Evolutionary conservation across 1,284 basidiomycete species (phyloP), one percentile per base, ranked within the genome.

Genomic region (Ceratobasidium sp.): DNA sequence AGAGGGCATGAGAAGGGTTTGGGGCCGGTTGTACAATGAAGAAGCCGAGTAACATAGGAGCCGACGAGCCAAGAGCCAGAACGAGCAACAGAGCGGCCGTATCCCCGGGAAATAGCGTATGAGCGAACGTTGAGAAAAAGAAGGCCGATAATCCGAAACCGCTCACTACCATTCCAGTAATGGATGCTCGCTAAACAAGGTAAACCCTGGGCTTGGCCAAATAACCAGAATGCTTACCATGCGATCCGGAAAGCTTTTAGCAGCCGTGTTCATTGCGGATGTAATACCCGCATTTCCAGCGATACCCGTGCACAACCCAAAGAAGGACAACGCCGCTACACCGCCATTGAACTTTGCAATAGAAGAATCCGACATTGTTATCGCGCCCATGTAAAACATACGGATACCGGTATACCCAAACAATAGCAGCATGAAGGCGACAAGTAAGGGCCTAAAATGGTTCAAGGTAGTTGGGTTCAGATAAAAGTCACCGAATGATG

Each of bases 141-240:
- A 95, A 95, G 0, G 94, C 94, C 8, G 93, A 94, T 5, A 96
- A 87, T 0, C 94, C 94, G 78, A 94, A 95, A n/a, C 93, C 94
- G 0, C 93, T 93, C 20, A 94, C 85, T 27, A 95, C 93, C 18
- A 93, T 83, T 2, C 91, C 92, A 1, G 92, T 93, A 0, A 91
- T 89, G 0, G 91, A 90, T 1, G 91, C 94, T 50, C 94, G 87
- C 91, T 91, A 71, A n/a, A 67, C 59, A 46, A n/a, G 18, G 41
- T 48, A 50, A 66, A 27, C n/a, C 5, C 46, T 27, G 10, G 65
- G 44, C 8, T 14, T 38, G 18, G 8, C 20, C 30, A 60, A 41
- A 23, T 14, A 30, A 33, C 16, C 3, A 14, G 23, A 48, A 23
- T 44, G 69, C 80, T 57, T 38, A 81, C 80, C 7, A 83, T 82